A percentile compares a stretch with the other conserved stretches of the same genome.
These are phyloP conservation scores for Hymenoscyphus occultus DNA, from an alignment of 2,329 filamentous ascomycete genomes.

Conservation along the genomic window DNA sequence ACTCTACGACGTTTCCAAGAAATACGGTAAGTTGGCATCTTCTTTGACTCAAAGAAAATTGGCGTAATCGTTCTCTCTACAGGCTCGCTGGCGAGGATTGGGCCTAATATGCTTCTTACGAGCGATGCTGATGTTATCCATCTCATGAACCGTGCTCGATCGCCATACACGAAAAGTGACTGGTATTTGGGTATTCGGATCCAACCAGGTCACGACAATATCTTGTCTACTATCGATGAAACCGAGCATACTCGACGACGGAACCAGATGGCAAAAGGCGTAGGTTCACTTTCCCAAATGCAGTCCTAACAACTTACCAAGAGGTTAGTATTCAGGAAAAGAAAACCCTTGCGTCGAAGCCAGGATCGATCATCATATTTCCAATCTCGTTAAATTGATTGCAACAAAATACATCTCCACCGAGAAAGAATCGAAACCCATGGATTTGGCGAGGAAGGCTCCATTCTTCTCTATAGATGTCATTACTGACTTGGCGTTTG, in stretches of 20 bases:
- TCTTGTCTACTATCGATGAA: constrained; percentile 51
- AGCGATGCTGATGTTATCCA: constrained; percentile 25
- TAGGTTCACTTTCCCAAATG: constrained; percentile 27
- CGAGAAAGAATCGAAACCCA: constrained; percentile 35
- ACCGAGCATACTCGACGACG: constrained; percentile 42
- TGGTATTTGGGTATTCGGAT: constrained; percentile 47
- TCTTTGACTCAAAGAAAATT: background rate
- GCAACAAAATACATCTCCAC: constrained; percentile 47
- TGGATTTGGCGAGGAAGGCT: constrained; percentile 51
- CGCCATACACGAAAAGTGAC: constrained; percentile 23
- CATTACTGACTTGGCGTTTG: constrained; percentile 51
- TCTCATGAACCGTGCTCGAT: constrained; percentile 25
- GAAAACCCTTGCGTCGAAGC: constrained; percentile 49
- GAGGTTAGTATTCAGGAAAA: constrained; percentile 48
- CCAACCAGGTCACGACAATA: constrained; percentile 51
- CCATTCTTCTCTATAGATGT: constrained; percentile 54
- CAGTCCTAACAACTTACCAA: background rate
- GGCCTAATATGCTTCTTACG: constrained; percentile 29
- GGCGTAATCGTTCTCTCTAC: background rate
- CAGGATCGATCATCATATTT: constrained; percentile 47
- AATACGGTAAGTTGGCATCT: constrained; percentile 21
- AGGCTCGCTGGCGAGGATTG: constrained; percentile 22
- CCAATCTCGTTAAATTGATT: constrained; percentile 47
- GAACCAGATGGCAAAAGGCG: constrained; percentile 50
- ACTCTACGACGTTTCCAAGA: constrained; percentile 17